Base-by-base conservation (phyloP, 2,329 filamentous ascomycete species). In the Cephalotrichum gorgonifer region DNA sequence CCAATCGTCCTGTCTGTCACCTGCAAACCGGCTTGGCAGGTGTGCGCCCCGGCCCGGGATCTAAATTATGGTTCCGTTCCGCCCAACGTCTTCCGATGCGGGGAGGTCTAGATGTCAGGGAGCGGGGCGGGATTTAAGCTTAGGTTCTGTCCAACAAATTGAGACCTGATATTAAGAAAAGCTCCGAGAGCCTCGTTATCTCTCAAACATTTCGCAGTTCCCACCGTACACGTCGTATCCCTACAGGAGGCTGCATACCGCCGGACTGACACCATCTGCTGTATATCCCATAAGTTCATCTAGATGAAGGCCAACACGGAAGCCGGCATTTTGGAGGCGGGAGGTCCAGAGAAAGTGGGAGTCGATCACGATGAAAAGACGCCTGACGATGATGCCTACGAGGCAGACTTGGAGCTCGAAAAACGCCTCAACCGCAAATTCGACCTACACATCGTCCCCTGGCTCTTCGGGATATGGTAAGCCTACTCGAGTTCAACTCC, bases 391-490 rank as follows among this genome's bases (percentile, higher is more conserved):
- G 43, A 44, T 14, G 5, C 3, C 12, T 44, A n/a, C 43, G 43
- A 44, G 30, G 43, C 26, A 20, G 43, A 31, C 23, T 17, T 44
- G 26, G 26, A 50, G 7, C 43, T 55, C 14, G 54, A 57, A 49
- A 56, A 52, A 39, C 49, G 39, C 6, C 50, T 60, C 6, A 56
- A 59, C 46, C 54, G 55, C 20, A 60, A 59, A 44, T 57, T 60
- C 33, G 57, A 59, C 48, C 33, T 54, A 8, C 55, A 57, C 33
- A 56, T 58, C 31, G 49, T 59, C 25, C 57, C 57, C 3, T 58
- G 55, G 48, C 44, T 59, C 12, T 59, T 59, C 38, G 57, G 56
- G 4, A 59, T 59, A 49, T 59, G 57, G 56, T 56, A 47, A 44
- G 3, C 17, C 27, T 44, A 4, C n/a, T 22, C 17, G 4, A 28